Evolutionary conservation across 257 asterid species (phyloP).

Genomic region (Oldenlandia corymbosa): DNA sequence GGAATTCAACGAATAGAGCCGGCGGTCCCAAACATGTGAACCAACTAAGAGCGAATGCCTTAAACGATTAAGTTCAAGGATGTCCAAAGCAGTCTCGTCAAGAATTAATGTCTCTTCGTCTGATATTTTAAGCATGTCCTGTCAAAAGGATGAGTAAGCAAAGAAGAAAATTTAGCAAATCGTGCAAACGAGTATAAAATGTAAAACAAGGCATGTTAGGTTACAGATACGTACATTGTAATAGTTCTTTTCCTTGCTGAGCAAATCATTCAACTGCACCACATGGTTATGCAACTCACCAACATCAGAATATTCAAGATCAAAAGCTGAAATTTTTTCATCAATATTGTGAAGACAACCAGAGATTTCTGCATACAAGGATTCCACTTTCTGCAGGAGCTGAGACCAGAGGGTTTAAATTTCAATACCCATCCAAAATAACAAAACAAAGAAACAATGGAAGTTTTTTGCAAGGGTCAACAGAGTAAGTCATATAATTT

Average conservation of each 20-base stretch:
- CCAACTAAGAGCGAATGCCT: constrained; percentile 61
- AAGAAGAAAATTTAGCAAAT: neutral
- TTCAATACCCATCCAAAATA: neutral
- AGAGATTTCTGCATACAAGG: constrained; percentile 62
- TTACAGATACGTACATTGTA: constrained; percentile 47
- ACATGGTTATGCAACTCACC: constrained; percentile 47
- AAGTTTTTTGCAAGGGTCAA: neutral
- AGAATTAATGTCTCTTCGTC: constrained; percentile 24
- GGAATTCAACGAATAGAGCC: constrained; percentile 50
- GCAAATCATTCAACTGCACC: constrained; percentile 51
- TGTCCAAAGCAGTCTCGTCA: constrained; percentile 40
- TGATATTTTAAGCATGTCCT: constrained; percentile 53
- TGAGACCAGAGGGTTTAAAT: constrained; percentile 27
- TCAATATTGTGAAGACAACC: constrained; percentile 46
- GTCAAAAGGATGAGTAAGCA: constrained; percentile 10
- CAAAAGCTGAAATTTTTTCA: constrained; percentile 37
- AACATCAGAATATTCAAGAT: constrained; percentile 42
- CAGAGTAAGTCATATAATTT: neutral
- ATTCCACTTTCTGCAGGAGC: constrained; percentile 67
- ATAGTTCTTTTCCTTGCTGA: constrained; percentile 41
- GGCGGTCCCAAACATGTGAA: constrained; percentile 71
- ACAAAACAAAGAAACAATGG: neutral
- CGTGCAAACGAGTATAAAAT: neutral
- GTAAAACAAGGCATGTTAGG: constrained; percentile 4
- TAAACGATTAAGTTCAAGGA: constrained; percentile 71